Evolutionary conservation across 495 filamentous ascomycete species (phyloP), one percentile per base, ranked within the genome.

Genomic region (Rostrohypoxylon terebratum): DNA sequence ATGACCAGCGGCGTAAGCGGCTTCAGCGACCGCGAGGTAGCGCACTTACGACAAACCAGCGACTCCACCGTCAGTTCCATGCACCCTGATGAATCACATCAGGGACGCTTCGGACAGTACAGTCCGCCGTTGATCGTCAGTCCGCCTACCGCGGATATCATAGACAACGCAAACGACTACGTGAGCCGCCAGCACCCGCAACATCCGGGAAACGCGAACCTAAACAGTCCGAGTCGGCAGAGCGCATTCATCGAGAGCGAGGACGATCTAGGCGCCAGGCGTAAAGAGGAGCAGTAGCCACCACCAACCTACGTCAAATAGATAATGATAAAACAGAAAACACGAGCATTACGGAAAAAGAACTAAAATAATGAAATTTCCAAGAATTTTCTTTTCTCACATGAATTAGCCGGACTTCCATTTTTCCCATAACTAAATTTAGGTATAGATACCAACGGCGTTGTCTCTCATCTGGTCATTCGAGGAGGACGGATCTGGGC

Each of bases 41-140:
- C 79, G 1, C 85, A 87, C 60, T 72, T 86, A n/a, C 74, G 84
- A 0, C 81, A 83, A 21, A 79, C 83, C 33, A 83, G 81, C 73
- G 83, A 83, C 54, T 77, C 78, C 3, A 84, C 79, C 23, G 80
- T 85, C 20, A 79, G 72, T 65, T 83, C 83, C 0, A 68, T 74
- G 0, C 66, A 70, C 6, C 62, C 68, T 33, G 59, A 63, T 21
- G 54, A 66, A 40, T 44, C 62, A 36, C 66, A 61, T 63, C 60
- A 64, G 36, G 16, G 53, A 40, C 55, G 10, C 3, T 40, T 65
- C 33, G 42, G 51, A 63, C 48, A 21, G 21, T 6, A n/a, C 3
- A 61, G 62, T 54, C 57, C 65, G 4, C 54, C 70, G 28, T 67
- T 67, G 8, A 63, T 59, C 16, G 64, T 78, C 38, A 77, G 73